Base-by-base conservation (phyloP, 805 yeast genomes). In the Helenozyma rhizophorensis region DNA sequence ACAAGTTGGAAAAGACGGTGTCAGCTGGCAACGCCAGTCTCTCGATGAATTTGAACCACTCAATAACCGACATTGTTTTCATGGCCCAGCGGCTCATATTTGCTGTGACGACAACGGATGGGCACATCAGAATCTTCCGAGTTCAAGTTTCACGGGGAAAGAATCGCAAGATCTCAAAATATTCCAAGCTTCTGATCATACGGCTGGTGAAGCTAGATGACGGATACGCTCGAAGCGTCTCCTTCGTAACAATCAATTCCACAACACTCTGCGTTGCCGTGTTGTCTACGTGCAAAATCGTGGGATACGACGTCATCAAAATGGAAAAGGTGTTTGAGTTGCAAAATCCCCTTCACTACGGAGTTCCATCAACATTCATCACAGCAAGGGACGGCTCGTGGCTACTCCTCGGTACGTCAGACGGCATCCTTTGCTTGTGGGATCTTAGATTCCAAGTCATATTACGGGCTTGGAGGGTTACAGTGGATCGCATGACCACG, bases 351-450 rank as follows among this genome's bases (percentile, higher is more conserved):
- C 63, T 74, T 1, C 58, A 69, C 2, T 81, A 78, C 58, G 98
- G 97, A 0, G 58, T 74, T 2, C 72, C 81, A 0, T 71, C 78
- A 0, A 59, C 80, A 12, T 74, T 87, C 47, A 67, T 75, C 1
- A 56, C 83, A 14, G 83, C 80, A 33, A 54, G 60, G 0, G 59
- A 66, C 11, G 58, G 64, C 16, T 60, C 72, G 4, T 86, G 96
- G 86, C 52, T 85, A 1, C 53, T 85, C 7, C 51, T 82, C 2
- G 97, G 96, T 0, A 85, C 96, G 0, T 61, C 74, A 0, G 72
- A 71, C 24, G 97, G 97, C 1, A 61, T 80, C 1, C 51, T 93
- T 19, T 79, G 78, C 42, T 57, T 90, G 11, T 88, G 96, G 95
- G 96, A 88, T 54, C 43, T 84, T 22, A 63, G 94, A 33, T 85